Conservation (phyloP, 345 rosid genomes). For the Leavenworthia alabamica region DNA sequence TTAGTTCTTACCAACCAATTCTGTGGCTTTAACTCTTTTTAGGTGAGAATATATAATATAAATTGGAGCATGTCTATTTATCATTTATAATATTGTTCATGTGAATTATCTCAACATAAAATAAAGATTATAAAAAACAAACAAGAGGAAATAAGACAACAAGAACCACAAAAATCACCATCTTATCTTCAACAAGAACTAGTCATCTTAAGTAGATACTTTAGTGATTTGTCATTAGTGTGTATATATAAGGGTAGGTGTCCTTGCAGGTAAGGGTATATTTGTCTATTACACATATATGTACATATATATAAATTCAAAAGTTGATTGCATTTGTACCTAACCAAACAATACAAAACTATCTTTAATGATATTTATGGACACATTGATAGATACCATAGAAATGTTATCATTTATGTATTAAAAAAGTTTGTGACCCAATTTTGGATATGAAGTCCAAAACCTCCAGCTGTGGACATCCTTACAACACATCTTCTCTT, state of each 20-base stretch:
- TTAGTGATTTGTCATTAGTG: constrained; percentile 18
- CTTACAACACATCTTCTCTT: neutral
- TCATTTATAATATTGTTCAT: neutral
- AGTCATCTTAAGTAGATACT: constrained; percentile 10
- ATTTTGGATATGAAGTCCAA: constrained; percentile 22
- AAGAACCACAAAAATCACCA: constrained; percentile 20
- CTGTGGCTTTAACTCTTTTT: constrained; percentile 10
- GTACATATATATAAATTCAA: constrained; percentile 9
- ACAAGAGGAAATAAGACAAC: neutral
- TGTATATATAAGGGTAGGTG: constrained; percentile 20
- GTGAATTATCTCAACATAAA: neutral
- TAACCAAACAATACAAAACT: constrained; percentile 14
- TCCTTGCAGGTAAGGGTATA: constrained; percentile 23
- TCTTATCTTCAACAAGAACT: constrained; percentile 23
- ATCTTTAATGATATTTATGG: neutral
- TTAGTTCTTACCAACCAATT: constrained; percentile 12
- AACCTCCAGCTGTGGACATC: constrained; percentile 23
- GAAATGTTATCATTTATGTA: constrained; percentile 2
- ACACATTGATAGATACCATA: constrained; percentile 11
- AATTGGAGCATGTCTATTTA: neutral
- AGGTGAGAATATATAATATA: neutral
- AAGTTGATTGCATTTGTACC: constrained; percentile 27
- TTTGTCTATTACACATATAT: constrained; percentile 8
- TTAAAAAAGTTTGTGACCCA: constrained; percentile 19
- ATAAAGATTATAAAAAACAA: neutral